phyloP scores from a whole-genome alignment of 1,139 yeast genomes.

The Suhomyces coccinellae region DNA sequence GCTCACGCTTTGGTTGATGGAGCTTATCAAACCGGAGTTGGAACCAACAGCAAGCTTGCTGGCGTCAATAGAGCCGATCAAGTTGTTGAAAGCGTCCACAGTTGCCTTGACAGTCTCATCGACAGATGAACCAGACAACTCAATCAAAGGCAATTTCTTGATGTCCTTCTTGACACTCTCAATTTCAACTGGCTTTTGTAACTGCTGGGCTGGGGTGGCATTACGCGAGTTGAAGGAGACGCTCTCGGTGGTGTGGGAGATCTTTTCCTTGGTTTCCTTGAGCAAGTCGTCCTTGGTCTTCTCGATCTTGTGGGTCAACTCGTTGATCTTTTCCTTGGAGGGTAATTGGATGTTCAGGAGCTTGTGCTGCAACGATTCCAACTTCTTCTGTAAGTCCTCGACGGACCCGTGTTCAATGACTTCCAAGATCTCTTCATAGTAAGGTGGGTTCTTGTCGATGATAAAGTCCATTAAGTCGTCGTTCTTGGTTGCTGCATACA shows the following conservation, averaged over 20 bases:
- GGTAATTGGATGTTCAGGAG: slow-evolving; percentile 29
- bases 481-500: slow-evolving; percentile 47
- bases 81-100: slow-evolving; percentile 51
- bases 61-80: slow-evolving; percentile 52
- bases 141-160: slow-evolving; percentile 39
- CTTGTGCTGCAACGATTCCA: slow-evolving; percentile 23
- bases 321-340: slow-evolving; percentile 34
- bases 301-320: slow-evolving; percentile 37
- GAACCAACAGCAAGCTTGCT: slow-evolving; percentile 26
- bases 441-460: slow-evolving; percentile 47
- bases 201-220: slow-evolving; percentile 47
- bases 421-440: slow-evolving; percentile 44
- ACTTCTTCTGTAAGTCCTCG: slow-evolving; percentile 32
- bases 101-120: slow-evolving; percentile 52
- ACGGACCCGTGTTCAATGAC: slow-evolving; percentile 40
- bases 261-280: slow-evolving; percentile 39
- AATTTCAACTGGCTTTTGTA: slow-evolving; percentile 44
- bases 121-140: slow-evolving; percentile 27
- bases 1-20: slow-evolving; percentile 34
- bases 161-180: slow-evolving; percentile 36
- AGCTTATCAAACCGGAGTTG: slow-evolving; percentile 32
- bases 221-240: slow-evolving; percentile 27
- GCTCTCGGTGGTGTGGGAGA: slow-evolving; percentile 16
- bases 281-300: slow-evolving; percentile 37
- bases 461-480: slow-evolving; percentile 49